Conservation (phyloP, 495 filamentous ascomycete species). For the Emericellopsis terricola region DNA sequence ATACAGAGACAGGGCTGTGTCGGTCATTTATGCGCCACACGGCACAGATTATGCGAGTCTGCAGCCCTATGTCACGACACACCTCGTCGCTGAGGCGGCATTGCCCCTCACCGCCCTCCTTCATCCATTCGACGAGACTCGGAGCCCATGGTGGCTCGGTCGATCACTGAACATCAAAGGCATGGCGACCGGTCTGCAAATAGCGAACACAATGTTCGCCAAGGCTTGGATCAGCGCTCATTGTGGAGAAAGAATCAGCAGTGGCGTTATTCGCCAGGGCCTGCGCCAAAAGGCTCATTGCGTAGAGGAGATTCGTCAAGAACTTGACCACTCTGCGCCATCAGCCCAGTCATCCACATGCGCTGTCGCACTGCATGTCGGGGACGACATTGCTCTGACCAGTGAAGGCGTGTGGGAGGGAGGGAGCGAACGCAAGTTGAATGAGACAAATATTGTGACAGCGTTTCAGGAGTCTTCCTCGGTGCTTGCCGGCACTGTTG, state of each 20-base stretch:
- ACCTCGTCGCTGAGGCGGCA: conserved; percentile 37
- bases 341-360: conserved; percentile 6
- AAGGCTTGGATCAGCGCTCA: conserved; percentile 46
- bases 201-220: conserved; percentile 33
- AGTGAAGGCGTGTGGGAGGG: conserved; percentile 5
- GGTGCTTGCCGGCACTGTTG: too few species aligned
- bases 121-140: conserved; percentile 40
- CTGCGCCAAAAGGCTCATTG: too few species aligned
- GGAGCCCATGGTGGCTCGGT: conserved; percentile 47
- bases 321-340: neutral
- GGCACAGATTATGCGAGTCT: conserved; percentile 31
- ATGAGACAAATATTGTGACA: too few species aligned
- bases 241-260: conserved; percentile 42
- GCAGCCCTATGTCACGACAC: conserved; percentile 30
- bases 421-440: too few species aligned
- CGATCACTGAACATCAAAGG: conserved; percentile 34
- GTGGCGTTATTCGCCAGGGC: conserved; percentile 32
- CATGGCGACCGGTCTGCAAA: conserved; percentile 36
- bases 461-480: too few species aligned
- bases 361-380: conserved; percentile 12
- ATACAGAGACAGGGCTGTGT: conserved; percentile 18
- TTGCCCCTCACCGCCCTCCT: conserved; percentile 43
- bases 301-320: neutral
- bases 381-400: conserved; percentile 15
- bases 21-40: conserved; percentile 43